phyloP scores from a whole-genome alignment of 176 grass and related monocot genomes.

The Aegilops longissima region DNA sequence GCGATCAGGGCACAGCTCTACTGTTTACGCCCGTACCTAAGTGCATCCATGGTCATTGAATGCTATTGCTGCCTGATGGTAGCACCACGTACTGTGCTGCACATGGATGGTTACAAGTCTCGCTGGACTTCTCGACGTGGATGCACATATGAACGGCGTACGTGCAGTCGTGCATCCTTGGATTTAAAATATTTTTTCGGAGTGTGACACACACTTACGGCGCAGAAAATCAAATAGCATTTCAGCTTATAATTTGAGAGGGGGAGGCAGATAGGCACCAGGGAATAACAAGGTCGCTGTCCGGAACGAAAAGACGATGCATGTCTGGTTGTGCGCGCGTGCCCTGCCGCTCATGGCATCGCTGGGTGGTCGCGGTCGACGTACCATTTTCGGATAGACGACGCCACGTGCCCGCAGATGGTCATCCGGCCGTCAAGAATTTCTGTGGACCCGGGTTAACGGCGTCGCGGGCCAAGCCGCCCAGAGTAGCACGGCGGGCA shows the following conservation, averaged over 20 bases:
- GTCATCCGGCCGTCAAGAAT: too few species aligned
- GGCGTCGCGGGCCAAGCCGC: not conserved
- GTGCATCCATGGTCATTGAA: too few species aligned
- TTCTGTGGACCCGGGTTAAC: not conserved
- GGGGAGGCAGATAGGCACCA: not conserved
- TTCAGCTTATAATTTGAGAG: not conserved
- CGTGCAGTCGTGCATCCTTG: not conserved
- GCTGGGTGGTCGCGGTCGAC: not conserved
- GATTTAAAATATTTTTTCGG: not conserved
- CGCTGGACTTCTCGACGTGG: not conserved
- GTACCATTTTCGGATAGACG: not conserved
- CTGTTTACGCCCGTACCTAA: too few species aligned
- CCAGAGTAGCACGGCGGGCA: not conserved
- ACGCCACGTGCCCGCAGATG: not conserved
- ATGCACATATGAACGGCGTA: not conserved
- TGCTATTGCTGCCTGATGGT: too few species aligned
- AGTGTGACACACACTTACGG: not conserved
- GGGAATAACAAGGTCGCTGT: not conserved
- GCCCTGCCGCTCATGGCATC: slow-evolving; percentile 34
- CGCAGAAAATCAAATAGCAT: too few species aligned
- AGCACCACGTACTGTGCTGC: too few species aligned
- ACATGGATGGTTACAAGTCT: too few species aligned
- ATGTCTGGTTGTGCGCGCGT: not conserved
- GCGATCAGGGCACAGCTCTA: too few species aligned
- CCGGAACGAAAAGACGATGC: slow-evolving; percentile 15